Evolutionary conservation across 331 rosid species (phyloP), one percentile per base, ranked within the genome.

Genomic region (Quercus phellos): DNA sequence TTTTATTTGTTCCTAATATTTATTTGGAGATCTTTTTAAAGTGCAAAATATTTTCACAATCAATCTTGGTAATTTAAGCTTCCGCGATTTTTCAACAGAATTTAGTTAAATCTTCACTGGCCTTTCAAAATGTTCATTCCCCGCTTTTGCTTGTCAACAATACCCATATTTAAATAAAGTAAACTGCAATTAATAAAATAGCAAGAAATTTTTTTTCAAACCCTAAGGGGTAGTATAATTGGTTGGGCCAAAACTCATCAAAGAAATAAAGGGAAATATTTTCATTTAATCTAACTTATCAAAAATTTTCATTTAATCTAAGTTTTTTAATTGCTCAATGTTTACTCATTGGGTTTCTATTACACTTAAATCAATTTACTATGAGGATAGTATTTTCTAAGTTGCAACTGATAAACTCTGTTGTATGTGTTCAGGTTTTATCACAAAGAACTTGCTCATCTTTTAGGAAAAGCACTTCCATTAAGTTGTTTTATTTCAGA

Each of bases 371-470:
- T 29, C 72, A 46, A 74, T 19, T n/a, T 79, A 21, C 18, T 78
- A 24, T 60, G 26, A 46, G 14, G 3, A 26, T 59, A 46, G 30
- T 55, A 4, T 73, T 42, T 50, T 69, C 54, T 26, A 30, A 21
- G 13, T 70, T 60, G 11, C 51, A 54, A 54, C 75, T 78, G 83
- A 79, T 78, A 30, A 71, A 66, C 51, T 81, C n/a, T 79, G 74
- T 61, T 70, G 74, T 80, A 17, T 78, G 6, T 68, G 76, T 43
- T 34, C 81, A 95, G 98, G 93, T 89, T 70, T 82, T 91, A 27
- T 86, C 85, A 0, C 90, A 81, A 77, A 83, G 89, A 75, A 82
- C 90, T 53, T 88, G 71, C 76, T 84, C 88, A n/a, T 78, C 87
- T 42, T 81, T 88, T 73, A 73, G 89, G 89, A 86, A 70, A 84